Percentiles rank a stretch among this genome's conserved stretches.
These are phyloP conservation scores for Starmerella lactis-condensi DNA, from an alignment of 805 yeast species.

Conservation along the genomic window DNA sequence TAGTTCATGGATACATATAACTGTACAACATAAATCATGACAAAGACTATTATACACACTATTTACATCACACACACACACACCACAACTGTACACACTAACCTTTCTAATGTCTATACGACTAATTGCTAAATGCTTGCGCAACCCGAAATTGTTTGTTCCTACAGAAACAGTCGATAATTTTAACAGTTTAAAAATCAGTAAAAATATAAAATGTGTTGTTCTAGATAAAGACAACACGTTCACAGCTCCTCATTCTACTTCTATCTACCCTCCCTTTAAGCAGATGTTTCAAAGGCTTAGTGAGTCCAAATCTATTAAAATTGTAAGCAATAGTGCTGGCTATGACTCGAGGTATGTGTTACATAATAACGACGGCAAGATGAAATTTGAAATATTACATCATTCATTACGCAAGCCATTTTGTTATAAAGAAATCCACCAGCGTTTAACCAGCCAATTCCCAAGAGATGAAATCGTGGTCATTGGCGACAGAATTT, in stretches of 20 bases:
- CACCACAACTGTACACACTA: background rate
- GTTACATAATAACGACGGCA: constrained; percentile 45
- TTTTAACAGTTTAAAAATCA: constrained; percentile 12
- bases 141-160: constrained; percentile 11
- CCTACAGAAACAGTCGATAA: constrained; percentile 11
- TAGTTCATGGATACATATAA: too few species aligned
- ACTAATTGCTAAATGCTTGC: too few species aligned
- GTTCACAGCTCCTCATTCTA: constrained; percentile 68
- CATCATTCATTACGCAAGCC: constrained; percentile 23
- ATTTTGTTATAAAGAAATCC: constrained; percentile 37
- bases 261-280: constrained; percentile 52
- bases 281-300: constrained; percentile 26
- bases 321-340: constrained; percentile 81
- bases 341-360: constrained; percentile 57
- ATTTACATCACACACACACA: background rate
- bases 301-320: constrained; percentile 28
- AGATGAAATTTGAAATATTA: constrained; percentile 36
- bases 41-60: too few species aligned
- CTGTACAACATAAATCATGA: too few species aligned
- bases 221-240: constrained; percentile 92
- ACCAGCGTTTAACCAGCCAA: too few species aligned
- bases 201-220: constrained; percentile 40
- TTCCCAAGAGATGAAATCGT: constrained; percentile 54
- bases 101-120: too few species aligned
- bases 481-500: constrained; percentile 74